phyloP scores from a whole-genome alignment of 2,329 filamentous ascomycete species.

The Pyrenophora seminiperda region DNA sequence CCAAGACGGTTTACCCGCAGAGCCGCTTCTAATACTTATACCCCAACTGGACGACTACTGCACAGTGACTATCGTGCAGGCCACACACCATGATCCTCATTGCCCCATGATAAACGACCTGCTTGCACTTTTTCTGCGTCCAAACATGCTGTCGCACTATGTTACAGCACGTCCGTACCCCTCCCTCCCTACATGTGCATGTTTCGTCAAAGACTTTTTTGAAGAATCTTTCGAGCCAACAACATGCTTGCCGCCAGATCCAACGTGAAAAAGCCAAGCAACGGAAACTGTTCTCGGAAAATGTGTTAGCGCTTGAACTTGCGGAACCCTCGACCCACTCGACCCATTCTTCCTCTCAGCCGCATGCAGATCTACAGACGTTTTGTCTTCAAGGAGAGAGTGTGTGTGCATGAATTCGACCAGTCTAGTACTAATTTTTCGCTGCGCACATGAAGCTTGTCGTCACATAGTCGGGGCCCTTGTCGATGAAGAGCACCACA shows the following conservation, averaged over 20 bases:
- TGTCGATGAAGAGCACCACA: constrained; percentile 6
- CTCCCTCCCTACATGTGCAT: too few relatives aligned
- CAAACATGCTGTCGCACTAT: not conserved
- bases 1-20: constrained; percentile 15
- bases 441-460: constrained; percentile 10
- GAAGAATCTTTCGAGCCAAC: not conserved
- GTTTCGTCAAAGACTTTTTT: not conserved
- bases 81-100: not conserved
- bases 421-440: constrained; percentile 6
- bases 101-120: not conserved
- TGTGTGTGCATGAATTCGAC: constrained; percentile 4
- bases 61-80: not conserved
- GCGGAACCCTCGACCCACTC: constrained; percentile 3
- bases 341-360: constrained; percentile 11
- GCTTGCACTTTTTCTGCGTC: not conserved
- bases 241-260: not conserved
- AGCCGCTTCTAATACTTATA: constrained; percentile 11
- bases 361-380: constrained; percentile 10
- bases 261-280: not conserved
- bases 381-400: constrained; percentile 5
- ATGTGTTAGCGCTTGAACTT: constrained; percentile 1
- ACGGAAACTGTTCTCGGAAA: constrained; percentile 1
- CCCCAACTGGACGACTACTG: constrained; percentile 11
- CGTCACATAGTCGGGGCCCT: constrained; percentile 13
- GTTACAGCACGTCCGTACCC: too few relatives aligned